Evolutionary conservation across 2,329 filamentous ascomycete species (phyloP).

Genomic region (Stenocarpella maydis): DNA sequence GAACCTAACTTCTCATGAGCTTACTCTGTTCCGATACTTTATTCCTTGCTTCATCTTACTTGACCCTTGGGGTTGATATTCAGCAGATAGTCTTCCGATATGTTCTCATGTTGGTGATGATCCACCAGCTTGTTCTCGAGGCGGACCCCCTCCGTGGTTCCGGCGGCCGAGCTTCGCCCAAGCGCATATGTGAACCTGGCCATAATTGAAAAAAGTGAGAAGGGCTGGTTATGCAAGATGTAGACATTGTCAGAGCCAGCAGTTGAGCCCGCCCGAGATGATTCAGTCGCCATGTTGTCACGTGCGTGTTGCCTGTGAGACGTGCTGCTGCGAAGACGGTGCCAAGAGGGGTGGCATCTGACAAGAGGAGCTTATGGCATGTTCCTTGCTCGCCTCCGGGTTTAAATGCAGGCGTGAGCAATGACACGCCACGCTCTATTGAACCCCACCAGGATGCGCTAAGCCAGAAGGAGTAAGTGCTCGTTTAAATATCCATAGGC

Average conservation of each 20-base stretch:
- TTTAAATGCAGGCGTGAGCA: not conserved
- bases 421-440: not conserved
- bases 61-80: slow-evolving; percentile 12
- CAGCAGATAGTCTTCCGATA: slow-evolving; percentile 1
- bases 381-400: too few relatives aligned
- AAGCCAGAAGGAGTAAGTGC: not conserved
- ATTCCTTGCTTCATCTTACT: not conserved
- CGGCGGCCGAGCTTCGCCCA: not conserved
- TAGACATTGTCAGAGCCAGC: not conserved
- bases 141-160: not conserved
- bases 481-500: too few relatives aligned
- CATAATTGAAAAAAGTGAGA: slow-evolving; percentile 9
- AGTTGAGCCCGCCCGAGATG: not conserved
- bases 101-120: not conserved
- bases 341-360: not conserved
- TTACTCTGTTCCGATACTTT: not conserved
- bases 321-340: not conserved
- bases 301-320: not conserved
- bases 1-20: not conserved
- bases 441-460: not conserved
- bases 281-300: not conserved
- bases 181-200: not conserved
- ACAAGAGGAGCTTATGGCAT: not conserved
- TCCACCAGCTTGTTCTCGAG: not conserved
- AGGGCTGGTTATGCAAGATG: not conserved